These are phyloP conservation scores for Diaporthe ampelina DNA, from an alignment of 2,329 filamentous ascomycete species.

Conservation along the genomic window DNA sequence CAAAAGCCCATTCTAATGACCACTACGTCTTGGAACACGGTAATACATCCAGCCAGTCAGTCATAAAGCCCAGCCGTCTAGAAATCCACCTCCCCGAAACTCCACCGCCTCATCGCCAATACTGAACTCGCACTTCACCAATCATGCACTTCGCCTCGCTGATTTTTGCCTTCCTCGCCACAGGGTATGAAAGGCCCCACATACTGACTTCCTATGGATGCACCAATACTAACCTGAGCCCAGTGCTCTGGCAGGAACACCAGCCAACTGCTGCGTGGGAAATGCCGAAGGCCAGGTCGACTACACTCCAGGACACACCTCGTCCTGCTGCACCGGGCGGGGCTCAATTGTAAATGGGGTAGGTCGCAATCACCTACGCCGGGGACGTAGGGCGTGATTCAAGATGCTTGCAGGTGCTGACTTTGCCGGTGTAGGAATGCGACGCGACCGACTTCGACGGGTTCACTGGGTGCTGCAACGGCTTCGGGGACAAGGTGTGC, in stretches of 20 bases:
- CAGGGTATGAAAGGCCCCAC: not conserved
- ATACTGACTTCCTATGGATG: too few species aligned
- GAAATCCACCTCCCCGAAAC: too few species aligned
- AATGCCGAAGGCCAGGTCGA: not conserved
- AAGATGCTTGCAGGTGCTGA: not conserved
- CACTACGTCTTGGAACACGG: too few species aligned
- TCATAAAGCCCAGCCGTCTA: rapidly evolving
- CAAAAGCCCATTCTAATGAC: too few species aligned
- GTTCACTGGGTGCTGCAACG: slow-evolving; percentile 2
- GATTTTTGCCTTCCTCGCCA: not conserved
- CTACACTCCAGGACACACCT: not conserved
- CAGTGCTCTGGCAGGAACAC: slow-evolving; percentile 14
- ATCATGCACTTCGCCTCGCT: not conserved
- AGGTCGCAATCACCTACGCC: too few species aligned
- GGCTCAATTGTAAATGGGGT: slow-evolving; percentile 1
- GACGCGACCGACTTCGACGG: not conserved
- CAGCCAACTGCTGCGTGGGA: not conserved
- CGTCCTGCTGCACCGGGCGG: not conserved
- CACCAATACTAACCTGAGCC: not conserved
- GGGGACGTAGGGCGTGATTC: too few species aligned
- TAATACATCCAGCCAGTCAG: too few species aligned
- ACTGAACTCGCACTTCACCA: too few species aligned
- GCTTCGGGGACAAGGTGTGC: slow-evolving; percentile 11
- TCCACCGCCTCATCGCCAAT: too few species aligned
- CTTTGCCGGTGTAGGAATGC: not conserved